phyloP scores from a whole-genome alignment of 257 asterid species.

The Agastache rugosa region DNA sequence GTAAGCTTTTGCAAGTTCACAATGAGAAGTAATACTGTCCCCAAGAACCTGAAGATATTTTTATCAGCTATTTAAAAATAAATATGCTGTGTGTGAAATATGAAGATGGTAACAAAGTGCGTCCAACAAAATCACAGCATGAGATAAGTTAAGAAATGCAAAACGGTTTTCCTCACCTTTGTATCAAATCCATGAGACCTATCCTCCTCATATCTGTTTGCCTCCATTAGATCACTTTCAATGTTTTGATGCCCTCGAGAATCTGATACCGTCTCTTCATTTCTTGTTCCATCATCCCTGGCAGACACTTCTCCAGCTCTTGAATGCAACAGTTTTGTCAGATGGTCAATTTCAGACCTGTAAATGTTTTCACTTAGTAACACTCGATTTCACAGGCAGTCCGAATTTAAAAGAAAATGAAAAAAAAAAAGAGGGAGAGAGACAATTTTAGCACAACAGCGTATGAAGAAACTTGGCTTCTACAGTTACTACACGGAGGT shows the following conservation, averaged over 20 bases:
- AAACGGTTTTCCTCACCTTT: constrained; percentile 43
- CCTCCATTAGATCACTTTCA: constrained; percentile 37
- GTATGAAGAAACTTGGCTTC: neutral
- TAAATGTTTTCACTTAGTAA: constrained; percentile 16
- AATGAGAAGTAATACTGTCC: constrained; percentile 61
- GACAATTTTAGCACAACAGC: neutral
- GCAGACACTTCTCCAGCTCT: constrained; percentile 52
- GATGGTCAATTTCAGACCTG: constrained; percentile 71
- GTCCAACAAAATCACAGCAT: constrained; percentile 17
- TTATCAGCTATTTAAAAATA: constrained; percentile 30
- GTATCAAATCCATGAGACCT: constrained; percentile 40
- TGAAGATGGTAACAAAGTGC: constrained; percentile 9
- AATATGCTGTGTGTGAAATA: constrained; percentile 19
- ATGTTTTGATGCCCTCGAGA: constrained; percentile 41
- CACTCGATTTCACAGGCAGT: neutral
- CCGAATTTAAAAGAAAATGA: too few relatives aligned
- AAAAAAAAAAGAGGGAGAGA: too few relatives aligned
- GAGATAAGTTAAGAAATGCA: neutral
- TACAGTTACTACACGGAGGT: neutral
- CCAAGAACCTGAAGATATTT: constrained; percentile 52
- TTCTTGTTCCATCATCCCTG: constrained; percentile 38
- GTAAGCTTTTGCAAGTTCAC: constrained; percentile 82
- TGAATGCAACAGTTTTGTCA: constrained; percentile 67
- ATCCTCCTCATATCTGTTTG: constrained; percentile 35
- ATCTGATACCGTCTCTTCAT: constrained; percentile 38